Conservation (phyloP, 208 protist species). For the Leishmania tarentolae region DNA sequence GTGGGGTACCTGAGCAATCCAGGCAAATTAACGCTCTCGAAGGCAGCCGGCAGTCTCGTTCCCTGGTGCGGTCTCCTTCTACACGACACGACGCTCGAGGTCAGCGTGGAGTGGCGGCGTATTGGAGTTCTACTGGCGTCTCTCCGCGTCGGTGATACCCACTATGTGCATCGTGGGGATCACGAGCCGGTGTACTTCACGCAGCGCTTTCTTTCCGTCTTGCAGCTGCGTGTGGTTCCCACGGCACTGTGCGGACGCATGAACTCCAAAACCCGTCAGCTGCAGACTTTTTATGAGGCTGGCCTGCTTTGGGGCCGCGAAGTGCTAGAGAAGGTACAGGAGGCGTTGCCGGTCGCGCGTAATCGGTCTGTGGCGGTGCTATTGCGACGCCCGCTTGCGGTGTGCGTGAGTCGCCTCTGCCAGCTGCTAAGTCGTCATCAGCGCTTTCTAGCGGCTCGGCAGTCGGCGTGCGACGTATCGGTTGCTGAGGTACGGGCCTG, state of each 20-base stretch:
- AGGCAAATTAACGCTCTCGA: conserved; percentile 12
- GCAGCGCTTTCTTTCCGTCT: conserved; percentile 46
- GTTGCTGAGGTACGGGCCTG: conserved; percentile 47
- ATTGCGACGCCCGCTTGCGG: conserved; percentile 35
- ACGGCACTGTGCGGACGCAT: conserved; percentile 55
- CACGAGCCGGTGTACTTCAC: conserved; percentile 23
- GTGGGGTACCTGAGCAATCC: conserved; percentile 53
- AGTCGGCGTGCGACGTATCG: conserved; percentile 53
- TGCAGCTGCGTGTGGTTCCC: conserved; percentile 47
- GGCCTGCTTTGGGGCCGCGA: conserved; percentile 58
- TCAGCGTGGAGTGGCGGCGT: conserved; percentile 73
- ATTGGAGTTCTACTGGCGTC: conserved; percentile 30
- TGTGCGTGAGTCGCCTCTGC: conserved; percentile 32
- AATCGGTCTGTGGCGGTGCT: conserved; percentile 21
- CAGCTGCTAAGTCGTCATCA: conserved; percentile 39
- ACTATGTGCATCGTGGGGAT: conserved; percentile 15
- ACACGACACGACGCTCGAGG: conserved; percentile 39
- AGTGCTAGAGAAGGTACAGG: conserved; percentile 43
- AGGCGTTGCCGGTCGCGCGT: conserved; percentile 12
- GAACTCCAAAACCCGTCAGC: conserved; percentile 51
- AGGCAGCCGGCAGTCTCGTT: conserved; percentile 11
- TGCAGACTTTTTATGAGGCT: conserved; percentile 73
- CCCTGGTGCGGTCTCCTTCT: conserved; percentile 70
- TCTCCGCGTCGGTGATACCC: conserved; percentile 21
- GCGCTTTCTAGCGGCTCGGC: conserved; percentile 16